These are phyloP conservation scores for Phytophthora macrochlamydospora DNA, from an alignment of 352 stramenopile genomes.

Conservation along the genomic window DNA sequence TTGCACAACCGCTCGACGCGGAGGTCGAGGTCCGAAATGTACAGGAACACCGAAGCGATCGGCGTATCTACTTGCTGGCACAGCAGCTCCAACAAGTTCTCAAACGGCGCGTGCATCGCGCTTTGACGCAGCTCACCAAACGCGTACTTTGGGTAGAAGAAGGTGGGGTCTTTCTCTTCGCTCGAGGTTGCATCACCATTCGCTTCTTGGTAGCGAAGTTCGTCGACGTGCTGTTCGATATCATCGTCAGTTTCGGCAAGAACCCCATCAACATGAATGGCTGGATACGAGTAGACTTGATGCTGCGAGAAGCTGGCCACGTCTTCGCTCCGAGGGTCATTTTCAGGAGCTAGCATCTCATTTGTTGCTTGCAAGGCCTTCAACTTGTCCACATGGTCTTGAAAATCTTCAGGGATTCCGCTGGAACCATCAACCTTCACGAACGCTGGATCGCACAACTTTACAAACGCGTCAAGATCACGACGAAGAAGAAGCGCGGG, in stretches of 20 bases:
- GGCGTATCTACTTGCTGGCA: conserved; percentile 67
- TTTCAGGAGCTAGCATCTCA: conserved; percentile 10
- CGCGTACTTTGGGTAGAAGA: conserved; percentile 65
- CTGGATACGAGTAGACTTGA: conserved; percentile 50
- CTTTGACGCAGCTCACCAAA: conserved; percentile 6
- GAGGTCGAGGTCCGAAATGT: conserved; percentile 36
- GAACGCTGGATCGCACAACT: conserved; percentile 57
- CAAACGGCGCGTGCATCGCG: conserved; percentile 57
- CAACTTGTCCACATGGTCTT: conserved; percentile 53
- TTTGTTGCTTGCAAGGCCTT: conserved; percentile 23
- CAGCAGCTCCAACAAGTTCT: conserved; percentile 65
- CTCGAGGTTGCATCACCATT: conserved; percentile 8
- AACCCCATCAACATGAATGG: conserved; percentile 57
- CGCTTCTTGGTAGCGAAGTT: conserved; percentile 22
- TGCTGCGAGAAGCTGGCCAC: conserved; percentile 30
- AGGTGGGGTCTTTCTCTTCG: conserved; percentile 23
- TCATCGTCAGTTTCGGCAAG: conserved; percentile 51
- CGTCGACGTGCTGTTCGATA: conserved; percentile 57
- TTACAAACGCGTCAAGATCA: conserved; percentile 54
- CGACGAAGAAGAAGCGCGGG: conserved; percentile 39
- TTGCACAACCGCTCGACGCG: conserved; percentile 36
- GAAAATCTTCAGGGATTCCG: conserved; percentile 44
- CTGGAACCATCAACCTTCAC: conserved; percentile 35
- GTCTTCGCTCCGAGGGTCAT: conserved; percentile 16
- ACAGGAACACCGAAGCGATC: conserved; percentile 45